Evolutionary conservation across 192 early-diverging fungal species (phyloP).

Genomic region (Entomortierella chlamydospora): DNA sequence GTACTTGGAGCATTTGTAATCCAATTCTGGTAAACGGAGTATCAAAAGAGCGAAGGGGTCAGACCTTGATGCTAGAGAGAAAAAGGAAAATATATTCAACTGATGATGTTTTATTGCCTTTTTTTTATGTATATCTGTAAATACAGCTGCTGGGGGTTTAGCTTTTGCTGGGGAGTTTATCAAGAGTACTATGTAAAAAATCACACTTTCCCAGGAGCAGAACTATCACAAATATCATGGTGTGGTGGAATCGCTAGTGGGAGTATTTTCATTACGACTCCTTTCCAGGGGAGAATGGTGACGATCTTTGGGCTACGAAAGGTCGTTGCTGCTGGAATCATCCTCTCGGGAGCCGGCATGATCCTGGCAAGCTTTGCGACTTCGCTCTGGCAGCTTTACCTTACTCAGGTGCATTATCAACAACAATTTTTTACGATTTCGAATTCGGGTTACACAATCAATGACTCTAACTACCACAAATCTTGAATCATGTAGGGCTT

Average conservation of each 20-base stretch:
- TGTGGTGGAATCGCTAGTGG: constrained; percentile 23
- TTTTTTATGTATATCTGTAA: neutral
- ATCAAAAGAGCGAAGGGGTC: neutral
- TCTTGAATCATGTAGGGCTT: constrained; percentile 62
- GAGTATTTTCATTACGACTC: constrained; percentile 34
- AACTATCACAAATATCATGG: constrained; percentile 33
- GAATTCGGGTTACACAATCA: too few species aligned
- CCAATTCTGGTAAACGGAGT: constrained; percentile 37
- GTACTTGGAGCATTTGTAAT: constrained; percentile 57
- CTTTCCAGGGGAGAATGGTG: constrained; percentile 32
- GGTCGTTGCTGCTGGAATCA: constrained; percentile 17
- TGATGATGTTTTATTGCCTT: neutral
- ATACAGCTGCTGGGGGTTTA: constrained; percentile 31
- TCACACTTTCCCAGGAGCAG: constrained; percentile 25
- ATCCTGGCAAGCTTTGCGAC: constrained; percentile 72
- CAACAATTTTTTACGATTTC: too few species aligned
- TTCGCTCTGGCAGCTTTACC: constrained; percentile 74
- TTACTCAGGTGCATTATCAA: constrained; percentile 66
- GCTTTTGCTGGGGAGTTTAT: constrained; percentile 49
- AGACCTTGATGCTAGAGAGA: too few species aligned
- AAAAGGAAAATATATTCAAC: neutral
- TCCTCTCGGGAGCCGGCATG: constrained; percentile 53
- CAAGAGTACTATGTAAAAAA: constrained; percentile 24
- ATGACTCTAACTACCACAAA: too few species aligned
- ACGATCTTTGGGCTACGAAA: constrained; percentile 10